A percentile compares a stretch with the other conserved stretches of the same genome.
Conservation (phyloP, 345 rosid genomes). For the Lenwebbia sp. region DNA sequence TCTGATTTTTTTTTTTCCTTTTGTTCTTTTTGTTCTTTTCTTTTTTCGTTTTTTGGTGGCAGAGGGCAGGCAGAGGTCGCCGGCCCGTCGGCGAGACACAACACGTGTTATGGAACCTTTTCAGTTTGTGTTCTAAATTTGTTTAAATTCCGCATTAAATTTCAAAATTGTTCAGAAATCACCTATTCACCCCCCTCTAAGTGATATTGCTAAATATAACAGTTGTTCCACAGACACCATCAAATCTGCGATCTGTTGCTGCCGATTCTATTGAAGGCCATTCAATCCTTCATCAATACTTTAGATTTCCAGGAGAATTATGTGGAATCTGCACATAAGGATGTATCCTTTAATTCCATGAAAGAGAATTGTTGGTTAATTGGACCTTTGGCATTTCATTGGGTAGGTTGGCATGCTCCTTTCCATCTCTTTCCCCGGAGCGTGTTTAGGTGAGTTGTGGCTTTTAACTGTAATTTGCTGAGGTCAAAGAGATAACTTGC, state of each 20-base stretch:
- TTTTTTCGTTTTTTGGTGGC: no score
- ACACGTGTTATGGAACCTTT: no score
- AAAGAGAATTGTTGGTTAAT: neutral
- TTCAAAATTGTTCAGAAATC: no score
- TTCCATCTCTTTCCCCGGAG: neutral
- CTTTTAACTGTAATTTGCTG: neutral
- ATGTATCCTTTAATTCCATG: neutral
- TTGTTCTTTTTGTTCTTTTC: no score
- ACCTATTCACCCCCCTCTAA: no score
- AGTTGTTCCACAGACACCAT: conserved; percentile 68
- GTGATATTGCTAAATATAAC: no score
- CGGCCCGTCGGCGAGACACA: no score
- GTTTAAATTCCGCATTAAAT: no score
- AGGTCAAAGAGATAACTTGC: neutral
- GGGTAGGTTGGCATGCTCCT: neutral
- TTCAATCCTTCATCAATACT: conserved; percentile 71
- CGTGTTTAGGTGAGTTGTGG: neutral
- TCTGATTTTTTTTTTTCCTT: no score
- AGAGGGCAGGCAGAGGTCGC: no score
- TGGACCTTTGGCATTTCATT: neutral
- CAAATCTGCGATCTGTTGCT: conserved; percentile 61
- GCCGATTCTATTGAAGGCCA: conserved; percentile 89
- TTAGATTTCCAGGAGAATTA: conserved; percentile 90
- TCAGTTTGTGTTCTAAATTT: no score
- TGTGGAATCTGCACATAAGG: conserved; percentile 95